phyloP scores from a whole-genome alignment of 306 rosid genomes.

The Neltuma alba region DNA sequence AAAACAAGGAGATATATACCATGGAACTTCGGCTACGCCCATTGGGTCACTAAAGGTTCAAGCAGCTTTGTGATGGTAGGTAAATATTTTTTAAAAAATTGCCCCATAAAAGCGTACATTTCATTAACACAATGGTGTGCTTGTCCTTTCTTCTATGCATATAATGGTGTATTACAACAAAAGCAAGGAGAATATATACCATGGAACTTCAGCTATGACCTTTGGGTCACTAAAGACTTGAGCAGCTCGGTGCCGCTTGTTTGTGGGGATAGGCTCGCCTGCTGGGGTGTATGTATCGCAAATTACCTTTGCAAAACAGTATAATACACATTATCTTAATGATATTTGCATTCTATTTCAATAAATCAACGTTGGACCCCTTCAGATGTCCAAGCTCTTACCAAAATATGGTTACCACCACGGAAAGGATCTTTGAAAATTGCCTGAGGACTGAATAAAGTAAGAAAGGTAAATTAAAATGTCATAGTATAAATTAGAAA shows the following conservation, averaged over 20 bases:
- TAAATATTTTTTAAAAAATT: background rate
- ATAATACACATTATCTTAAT: slow-evolving; percentile 30
- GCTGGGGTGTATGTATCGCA: slow-evolving; percentile 91
- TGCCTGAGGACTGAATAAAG: slow-evolving; percentile 84
- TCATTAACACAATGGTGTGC: slow-evolving; percentile 15
- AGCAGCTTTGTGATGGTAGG: slow-evolving; percentile 60
- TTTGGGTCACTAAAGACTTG: slow-evolving; percentile 79
- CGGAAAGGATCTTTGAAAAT: slow-evolving; percentile 97
- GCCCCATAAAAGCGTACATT: slow-evolving; percentile 1
- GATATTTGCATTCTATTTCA: slow-evolving; percentile 28
- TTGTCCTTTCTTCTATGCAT: background rate
- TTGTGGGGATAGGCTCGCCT: slow-evolving; percentile 98
- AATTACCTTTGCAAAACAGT: slow-evolving; percentile 65
- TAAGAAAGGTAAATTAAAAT: slow-evolving; percentile 29
- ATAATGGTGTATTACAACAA: background rate
- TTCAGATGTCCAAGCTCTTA: slow-evolving; percentile 42
- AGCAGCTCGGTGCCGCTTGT: slow-evolving; percentile 90
- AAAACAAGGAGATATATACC: slow-evolving; percentile 49
- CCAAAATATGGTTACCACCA: slow-evolving; percentile 97
- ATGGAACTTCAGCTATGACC: slow-evolving; percentile 81
- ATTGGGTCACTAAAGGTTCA: slow-evolving; percentile 75
- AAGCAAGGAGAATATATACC: slow-evolving; percentile 51
- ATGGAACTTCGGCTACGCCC: slow-evolving; percentile 78
- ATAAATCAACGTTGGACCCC: slow-evolving; percentile 24
- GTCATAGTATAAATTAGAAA: slow-evolving; percentile 6